Base-by-base conservation (phyloP, 2,329 filamentous ascomycete genomes). In the Ceratocystis ficicola region DNA sequence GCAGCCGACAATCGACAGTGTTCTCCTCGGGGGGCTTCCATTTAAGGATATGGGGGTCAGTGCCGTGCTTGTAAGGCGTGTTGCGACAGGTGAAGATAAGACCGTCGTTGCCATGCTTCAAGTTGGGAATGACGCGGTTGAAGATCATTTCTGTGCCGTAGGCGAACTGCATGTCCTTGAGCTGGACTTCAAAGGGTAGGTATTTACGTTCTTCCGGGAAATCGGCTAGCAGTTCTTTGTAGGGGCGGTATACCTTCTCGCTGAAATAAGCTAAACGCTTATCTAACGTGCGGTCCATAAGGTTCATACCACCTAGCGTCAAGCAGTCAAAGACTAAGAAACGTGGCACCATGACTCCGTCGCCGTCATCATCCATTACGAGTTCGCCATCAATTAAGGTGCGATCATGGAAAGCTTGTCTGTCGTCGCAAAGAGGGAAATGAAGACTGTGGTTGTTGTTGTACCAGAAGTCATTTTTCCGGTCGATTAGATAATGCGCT, bases 1-100 rank as follows among this genome's bases (percentile, higher is more conserved):
- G 83, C 71, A 97, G 81, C 52, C 88, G 83, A 74, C 96, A 96
- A 74, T 99, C 94, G 70, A 99, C 85, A 0, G 91, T 95, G 77
- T 99, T 99, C 75, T 99, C 94, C 70, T 89, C 81, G 3, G 90
- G 90, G 0, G 93, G 91, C 76, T 99, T 99, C 94, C 94, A 99
- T 75, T 99, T 99, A 48, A 99, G 79, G 69, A 96, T 99, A 74
- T 96, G 87, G 62, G 84, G 84, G 75, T 99, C 94, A 12, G 94
- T 99, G 70, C 94, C 94, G 70, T 88, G 87, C 71, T 87, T 86
- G 78, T 99, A 99, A 8, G 87, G 82, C 20, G 89, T 90, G 71
- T 85, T 87, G 69, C 89, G 86, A 77, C 93, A 96, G n/a, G 94
- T 97, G 76, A 97, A 99, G 72, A 99, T 96, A 60, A 99, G 82